Conservation (phyloP, 495 filamentous ascomycete genomes). For the Neurospora sp. region DNA sequence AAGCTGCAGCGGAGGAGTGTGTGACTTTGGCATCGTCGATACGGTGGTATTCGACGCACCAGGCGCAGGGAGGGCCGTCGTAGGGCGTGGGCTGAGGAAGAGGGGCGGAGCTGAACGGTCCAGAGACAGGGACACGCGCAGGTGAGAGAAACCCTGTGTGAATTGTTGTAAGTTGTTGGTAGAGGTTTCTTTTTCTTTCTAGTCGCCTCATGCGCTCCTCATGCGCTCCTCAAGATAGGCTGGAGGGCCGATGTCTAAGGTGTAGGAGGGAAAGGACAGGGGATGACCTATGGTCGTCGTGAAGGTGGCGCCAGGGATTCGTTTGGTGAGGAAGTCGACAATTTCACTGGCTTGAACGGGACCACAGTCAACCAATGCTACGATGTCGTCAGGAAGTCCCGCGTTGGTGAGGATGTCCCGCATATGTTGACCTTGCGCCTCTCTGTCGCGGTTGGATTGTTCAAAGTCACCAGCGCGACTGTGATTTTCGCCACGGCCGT, state of each 20-base stretch:
- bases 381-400: neutral
- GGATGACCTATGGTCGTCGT: no score
- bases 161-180: neutral
- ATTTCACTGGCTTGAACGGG: neutral
- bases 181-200: neutral
- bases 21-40: neutral
- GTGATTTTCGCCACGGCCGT: neutral
- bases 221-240: no score
- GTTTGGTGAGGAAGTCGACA: neutral
- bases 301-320: neutral
- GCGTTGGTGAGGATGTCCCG: neutral
- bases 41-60: neutral
- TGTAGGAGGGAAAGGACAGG: neutral
- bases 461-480: neutral
- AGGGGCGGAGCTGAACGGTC: neutral
- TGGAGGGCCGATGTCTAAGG: neutral
- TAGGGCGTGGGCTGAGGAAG: neutral
- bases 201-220: neutral
- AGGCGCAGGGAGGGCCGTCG: neutral
- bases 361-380: neutral
- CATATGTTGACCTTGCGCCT: neutral
- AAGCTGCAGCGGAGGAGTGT: neutral
- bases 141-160: neutral
- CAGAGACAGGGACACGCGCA: neutral
- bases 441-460: neutral